Base-by-base conservation (phyloP, 2,329 filamentous ascomycete species). In the Ophiostoma triangulosporum region DNA sequence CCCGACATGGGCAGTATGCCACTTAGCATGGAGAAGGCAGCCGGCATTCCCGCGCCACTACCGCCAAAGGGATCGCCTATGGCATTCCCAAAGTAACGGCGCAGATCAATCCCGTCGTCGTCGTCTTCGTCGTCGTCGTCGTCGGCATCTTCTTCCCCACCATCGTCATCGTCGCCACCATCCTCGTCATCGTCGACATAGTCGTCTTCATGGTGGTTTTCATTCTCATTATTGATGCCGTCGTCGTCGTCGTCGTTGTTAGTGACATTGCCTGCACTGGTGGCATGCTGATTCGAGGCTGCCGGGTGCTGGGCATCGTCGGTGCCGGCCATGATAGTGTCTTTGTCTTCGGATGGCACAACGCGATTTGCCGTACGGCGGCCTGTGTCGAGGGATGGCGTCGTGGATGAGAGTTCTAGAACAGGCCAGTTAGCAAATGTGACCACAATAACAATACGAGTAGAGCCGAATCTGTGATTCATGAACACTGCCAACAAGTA, bases 1-100 rank as follows among this genome's bases (percentile, higher is more conserved):
- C 90, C 86, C 2, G 87, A 86, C 78, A 96, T 91, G 77, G 87
- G 86, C 77, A 96, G 89, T 79, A 95, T 94, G 58, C 90, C 90
- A 52, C 83, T 94, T 59, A 98, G 71, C 17, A 90, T 89, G 64
- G 91, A 78, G 17, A 98, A 75, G 14, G 89, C 95, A 63, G 74
- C 86, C 6, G 88, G 87, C 27, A 97, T 71, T 17, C 81, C 80
- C 52, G 46, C n/a, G 3, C 14, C 27, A 14, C 46, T 31, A 12
- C 46, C 35, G 38, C 78, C 75, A 60, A 81, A 81, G 0, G 77
- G 74, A 59, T 80, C 78, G 5, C 46, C 27, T 29, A 48, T 48
- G 4, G 46, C 29, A 15, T 54, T 52, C 7, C 54, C 53, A 4
- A 51, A 26, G 26, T 56, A 57, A 3, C 38, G 52, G 14, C 36